Percentiles rank a stretch among this genome's conserved stretches.
These are phyloP conservation scores for Fusarium sp. DNA, from an alignment of 2,329 filamentous ascomycete species.

Conservation along the genomic window DNA sequence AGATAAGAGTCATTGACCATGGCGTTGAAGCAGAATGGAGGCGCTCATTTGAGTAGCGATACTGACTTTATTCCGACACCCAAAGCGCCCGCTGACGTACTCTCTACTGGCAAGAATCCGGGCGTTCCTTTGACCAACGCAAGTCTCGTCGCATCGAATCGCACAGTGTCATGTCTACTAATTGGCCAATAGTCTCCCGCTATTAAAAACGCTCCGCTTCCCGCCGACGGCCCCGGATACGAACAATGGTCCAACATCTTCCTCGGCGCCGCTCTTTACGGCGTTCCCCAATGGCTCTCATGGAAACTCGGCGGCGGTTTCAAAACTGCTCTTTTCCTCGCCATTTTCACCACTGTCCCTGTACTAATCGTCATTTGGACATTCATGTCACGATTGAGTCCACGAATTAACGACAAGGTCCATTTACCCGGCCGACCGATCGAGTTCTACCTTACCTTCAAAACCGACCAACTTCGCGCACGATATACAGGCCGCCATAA, in stretches of 20 bases:
- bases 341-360: constrained; percentile 78
- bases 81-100: constrained; percentile 21
- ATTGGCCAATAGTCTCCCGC: constrained; percentile 74
- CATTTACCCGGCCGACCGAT: constrained; percentile 84
- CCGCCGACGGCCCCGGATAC: constrained; percentile 83
- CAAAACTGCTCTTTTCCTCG: constrained; percentile 87
- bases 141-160: not conserved
- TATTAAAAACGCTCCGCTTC: constrained; percentile 92
- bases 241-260: constrained; percentile 86
- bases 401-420: constrained; percentile 90
- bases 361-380: constrained; percentile 85
- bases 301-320: constrained; percentile 86
- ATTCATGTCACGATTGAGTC: constrained; percentile 79
- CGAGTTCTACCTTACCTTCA: constrained; percentile 87
- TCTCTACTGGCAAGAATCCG: constrained; percentile 29
- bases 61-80: constrained; percentile 42
- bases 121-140: constrained; percentile 37
- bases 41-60: constrained; percentile 38
- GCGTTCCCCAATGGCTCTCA: constrained; percentile 80
- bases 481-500: constrained; percentile 80
- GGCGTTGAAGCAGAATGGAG: constrained; percentile 32
- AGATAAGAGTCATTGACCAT: constrained; percentile 6
- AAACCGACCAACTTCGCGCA: constrained; percentile 62
- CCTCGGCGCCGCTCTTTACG: constrained; percentile 74
- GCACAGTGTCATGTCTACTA: not conserved